Evolutionary conservation across 192 early-diverging fungal species (phyloP).

Genomic region (Phycomyces nitens): DNA sequence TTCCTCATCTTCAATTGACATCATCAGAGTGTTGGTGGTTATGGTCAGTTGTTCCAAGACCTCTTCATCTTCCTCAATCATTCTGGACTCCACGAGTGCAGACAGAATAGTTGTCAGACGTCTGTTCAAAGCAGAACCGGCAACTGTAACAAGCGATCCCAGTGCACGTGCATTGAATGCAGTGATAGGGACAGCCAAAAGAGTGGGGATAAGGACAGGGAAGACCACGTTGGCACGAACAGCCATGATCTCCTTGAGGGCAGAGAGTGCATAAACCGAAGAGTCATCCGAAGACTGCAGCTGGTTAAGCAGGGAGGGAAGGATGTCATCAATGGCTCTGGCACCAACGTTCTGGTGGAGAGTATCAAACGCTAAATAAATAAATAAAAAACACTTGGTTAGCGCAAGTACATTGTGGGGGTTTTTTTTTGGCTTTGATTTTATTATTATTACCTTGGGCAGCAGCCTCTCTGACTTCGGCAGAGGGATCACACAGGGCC

Average conservation of each 20-base stretch:
- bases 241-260: constrained; percentile 95
- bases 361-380: constrained; percentile 78
- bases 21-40: constrained; percentile 67
- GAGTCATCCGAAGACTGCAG: constrained; percentile 58
- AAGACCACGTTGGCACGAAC: constrained; percentile 96
- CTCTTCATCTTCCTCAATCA: constrained; percentile 59
- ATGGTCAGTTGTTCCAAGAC: constrained; percentile 67
- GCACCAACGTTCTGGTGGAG: constrained; percentile 87
- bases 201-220: constrained; percentile 95
- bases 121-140: constrained; percentile 79
- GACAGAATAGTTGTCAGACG: constrained; percentile 78
- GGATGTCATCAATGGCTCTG: constrained; percentile 89
- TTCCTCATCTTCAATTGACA: constrained; percentile 77
- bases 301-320: constrained; percentile 84
- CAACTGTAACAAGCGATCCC: constrained; percentile 84
- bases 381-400: background rate
- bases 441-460: constrained; percentile 56
- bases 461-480: constrained; percentile 89
- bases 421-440: background rate
- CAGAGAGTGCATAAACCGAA: constrained; percentile 80
- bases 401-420: background rate
- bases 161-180: constrained; percentile 91
- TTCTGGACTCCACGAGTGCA: constrained; percentile 78
- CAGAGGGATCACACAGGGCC: constrained; percentile 81
- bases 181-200: constrained; percentile 83